Conservation (phyloP, 768 basidiomycete species). For the Lyophyllum atratum region DNA sequence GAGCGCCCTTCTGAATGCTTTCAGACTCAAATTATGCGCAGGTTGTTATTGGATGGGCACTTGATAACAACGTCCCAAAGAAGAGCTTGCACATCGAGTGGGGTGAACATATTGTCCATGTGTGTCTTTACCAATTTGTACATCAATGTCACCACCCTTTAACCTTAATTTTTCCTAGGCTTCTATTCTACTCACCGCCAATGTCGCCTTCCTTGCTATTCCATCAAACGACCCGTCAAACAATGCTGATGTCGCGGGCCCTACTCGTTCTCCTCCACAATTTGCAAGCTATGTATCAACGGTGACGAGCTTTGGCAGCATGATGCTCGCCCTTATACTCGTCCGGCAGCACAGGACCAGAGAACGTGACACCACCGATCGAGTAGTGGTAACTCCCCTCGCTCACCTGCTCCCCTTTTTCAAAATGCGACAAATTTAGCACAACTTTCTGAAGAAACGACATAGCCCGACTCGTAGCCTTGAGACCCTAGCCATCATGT, state of each 20-base stretch:
- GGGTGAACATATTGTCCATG: slow-evolving; percentile 12
- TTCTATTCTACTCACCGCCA: slow-evolving; percentile 48
- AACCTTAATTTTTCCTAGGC: slow-evolving; percentile 28
- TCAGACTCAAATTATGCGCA: too few relatives aligned
- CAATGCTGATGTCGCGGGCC: slow-evolving; percentile 15
- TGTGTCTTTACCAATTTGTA: background rate
- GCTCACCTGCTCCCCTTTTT: background rate
- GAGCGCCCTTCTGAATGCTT: too few relatives aligned
- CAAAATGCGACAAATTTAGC: background rate
- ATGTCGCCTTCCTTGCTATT: slow-evolving; percentile 52
- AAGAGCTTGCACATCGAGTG: slow-evolving; percentile 5
- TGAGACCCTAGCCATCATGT: slow-evolving; percentile 8
- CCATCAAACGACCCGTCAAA: slow-evolving; percentile 41
- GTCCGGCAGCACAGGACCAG: slow-evolving; percentile 41
- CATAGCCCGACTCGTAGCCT: background rate
- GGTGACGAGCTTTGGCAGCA: slow-evolving; percentile 40
- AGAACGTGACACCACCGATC: slow-evolving; percentile 25
- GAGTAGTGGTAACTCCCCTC: slow-evolving; percentile 33
- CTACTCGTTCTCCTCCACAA: slow-evolving; percentile 28
- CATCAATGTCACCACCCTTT: background rate
- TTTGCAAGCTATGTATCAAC: slow-evolving; percentile 46
- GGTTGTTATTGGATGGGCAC: too few relatives aligned
- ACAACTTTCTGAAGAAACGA: slow-evolving; percentile 1
- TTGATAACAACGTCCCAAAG: too few relatives aligned
- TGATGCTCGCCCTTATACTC: slow-evolving; percentile 44